A percentile compares a stretch with the other conserved stretches of the same genome.
These are phyloP conservation scores for Cercophora samala DNA, from an alignment of 495 filamentous ascomycete species.

Conservation along the genomic window DNA sequence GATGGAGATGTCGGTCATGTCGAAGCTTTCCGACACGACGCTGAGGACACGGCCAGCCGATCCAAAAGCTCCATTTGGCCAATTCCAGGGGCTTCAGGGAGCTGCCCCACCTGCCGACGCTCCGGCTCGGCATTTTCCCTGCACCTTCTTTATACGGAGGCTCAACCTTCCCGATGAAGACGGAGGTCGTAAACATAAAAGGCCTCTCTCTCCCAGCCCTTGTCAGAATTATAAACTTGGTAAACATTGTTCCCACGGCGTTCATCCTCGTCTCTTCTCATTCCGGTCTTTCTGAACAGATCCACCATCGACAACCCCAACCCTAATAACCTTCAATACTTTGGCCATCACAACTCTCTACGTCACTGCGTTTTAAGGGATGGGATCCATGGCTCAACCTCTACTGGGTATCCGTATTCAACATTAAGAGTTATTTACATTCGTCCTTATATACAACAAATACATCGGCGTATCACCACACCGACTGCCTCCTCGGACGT, in stretches of 20 bases:
- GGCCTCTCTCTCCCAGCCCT: too few species aligned
- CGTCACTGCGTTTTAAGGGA: neutral
- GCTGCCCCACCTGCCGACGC: constrained; percentile 28
- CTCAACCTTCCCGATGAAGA: neutral
- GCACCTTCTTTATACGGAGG: neutral
- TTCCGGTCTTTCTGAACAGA: neutral
- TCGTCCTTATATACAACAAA: neutral
- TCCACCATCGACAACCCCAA: neutral
- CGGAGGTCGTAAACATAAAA: too few species aligned
- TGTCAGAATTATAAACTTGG: too few species aligned
- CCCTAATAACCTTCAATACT: neutral
- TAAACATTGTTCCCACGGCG: neutral
- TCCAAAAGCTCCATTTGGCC: constrained; percentile 24
- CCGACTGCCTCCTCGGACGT: constrained; percentile 20
- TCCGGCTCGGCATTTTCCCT: constrained; percentile 23
- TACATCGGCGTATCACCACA: constrained; percentile 22
- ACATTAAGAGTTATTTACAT: neutral
- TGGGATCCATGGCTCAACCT: neutral
- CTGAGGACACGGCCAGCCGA: constrained; percentile 28
- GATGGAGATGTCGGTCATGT: neutral
- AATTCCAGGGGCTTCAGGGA: constrained; percentile 19
- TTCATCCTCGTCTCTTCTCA: neutral
- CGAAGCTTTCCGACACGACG: constrained; percentile 8
- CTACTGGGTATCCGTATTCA: neutral
- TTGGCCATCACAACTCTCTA: neutral